Base-by-base conservation (phyloP, 2,329 filamentous ascomycete genomes). In the Cercospora beticola region DNA sequence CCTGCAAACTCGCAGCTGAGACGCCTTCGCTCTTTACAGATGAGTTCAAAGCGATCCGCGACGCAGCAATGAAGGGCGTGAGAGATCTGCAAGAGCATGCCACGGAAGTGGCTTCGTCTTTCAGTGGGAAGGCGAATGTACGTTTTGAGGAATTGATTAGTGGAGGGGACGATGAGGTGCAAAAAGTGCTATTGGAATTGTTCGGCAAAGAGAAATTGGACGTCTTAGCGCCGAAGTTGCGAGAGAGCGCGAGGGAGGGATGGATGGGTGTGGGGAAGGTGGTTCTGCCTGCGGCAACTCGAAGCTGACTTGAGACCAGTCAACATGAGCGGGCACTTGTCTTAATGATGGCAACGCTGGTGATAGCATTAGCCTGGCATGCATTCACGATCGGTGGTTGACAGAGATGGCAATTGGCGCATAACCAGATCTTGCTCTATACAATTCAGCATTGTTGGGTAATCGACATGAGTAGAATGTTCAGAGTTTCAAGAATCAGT, bases 191-290 rank as follows among this genome's bases (percentile, higher is more conserved):
- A 21, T 68, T 23, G 30, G 46, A 43, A 40, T 14, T 61, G 43
- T 70, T 74, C 49, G 73, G 67, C 2, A 64, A 49, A 1, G 66
- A 72, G 28, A 61, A 49, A 16, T 23, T 75, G 30, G 62, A 64
- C 3, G 30, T 9, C 12, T 6, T 36, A 5, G 33, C 12, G 12
- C 4, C 1, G 3, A 36, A 56, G 28, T 70, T 75, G 10, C 70
- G 70, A 23, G 68, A 61, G 40, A 68, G 72, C 28, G 76, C 72
- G 52, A 71, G 56, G 26, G 72, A 74, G 54, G 76, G 76, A 7
- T 78, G 76, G 76, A 76, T 76, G 43, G 75, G 75, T 16, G 67
- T 78, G 9, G 65, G 57, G 28, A 73, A 68, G 63, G 67, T 75
- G n/a, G 58, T 46, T 7, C n/a, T 68, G 14, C 61, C 61, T 16